phyloP scores from a whole-genome alignment of 176 grass and related monocot genomes.

The Oryza longistaminata region DNA sequence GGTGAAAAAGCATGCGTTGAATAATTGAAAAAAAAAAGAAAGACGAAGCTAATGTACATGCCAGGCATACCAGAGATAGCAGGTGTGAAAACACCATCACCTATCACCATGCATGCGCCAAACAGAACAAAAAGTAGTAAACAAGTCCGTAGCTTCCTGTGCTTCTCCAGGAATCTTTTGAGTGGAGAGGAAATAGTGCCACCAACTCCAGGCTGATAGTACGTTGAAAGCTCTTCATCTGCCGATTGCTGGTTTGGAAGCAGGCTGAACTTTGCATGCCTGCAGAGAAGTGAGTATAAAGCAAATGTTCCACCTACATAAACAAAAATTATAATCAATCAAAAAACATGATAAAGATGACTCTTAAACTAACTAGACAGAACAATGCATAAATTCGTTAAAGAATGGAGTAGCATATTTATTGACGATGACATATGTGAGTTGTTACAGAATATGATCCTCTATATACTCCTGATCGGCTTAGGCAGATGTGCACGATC shows the following conservation, averaged over 20 bases:
- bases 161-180: constrained; percentile 72
- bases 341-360: background rate
- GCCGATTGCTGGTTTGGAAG: constrained; percentile 76
- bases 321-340: constrained; percentile 23
- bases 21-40: background rate
- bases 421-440: background rate
- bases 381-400: background rate
- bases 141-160: constrained; percentile 60
- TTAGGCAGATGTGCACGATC: background rate
- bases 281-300: constrained; percentile 76
- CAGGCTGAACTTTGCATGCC: constrained; percentile 67
- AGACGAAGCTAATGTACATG: background rate
- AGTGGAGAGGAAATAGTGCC: constrained; percentile 48
- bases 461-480: background rate
- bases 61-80: constrained; percentile 56
- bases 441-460: background rate
- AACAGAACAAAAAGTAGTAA: constrained; percentile 75
- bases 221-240: constrained; percentile 70
- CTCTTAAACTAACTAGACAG: background rate
- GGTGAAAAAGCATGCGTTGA: background rate
- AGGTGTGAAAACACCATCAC: constrained; percentile 64
- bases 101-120: constrained; percentile 74
- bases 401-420: background rate
- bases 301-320: constrained; percentile 62
- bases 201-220: constrained; percentile 52